phyloP scores from a whole-genome alignment of 768 basidiomycete species.

The Boletus patriciae region DNA sequence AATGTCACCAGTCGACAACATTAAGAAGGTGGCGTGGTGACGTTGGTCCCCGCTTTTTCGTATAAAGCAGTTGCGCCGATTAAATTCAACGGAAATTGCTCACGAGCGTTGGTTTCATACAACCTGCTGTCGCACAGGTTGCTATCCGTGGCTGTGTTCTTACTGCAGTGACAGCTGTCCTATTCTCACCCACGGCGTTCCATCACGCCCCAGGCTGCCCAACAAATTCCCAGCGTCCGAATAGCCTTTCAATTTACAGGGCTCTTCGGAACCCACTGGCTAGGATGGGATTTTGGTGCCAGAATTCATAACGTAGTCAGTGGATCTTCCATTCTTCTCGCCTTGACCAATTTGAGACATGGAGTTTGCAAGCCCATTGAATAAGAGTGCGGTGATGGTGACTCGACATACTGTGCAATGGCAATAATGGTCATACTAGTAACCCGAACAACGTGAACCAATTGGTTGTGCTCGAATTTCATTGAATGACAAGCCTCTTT shows the following conservation, averaged over 20 bases:
- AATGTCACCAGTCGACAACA: constrained; percentile 2
- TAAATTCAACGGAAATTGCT: constrained; percentile 28
- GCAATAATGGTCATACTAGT: neutral
- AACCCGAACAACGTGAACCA: constrained; percentile 6
- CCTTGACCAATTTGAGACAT: neutral
- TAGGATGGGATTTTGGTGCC: neutral
- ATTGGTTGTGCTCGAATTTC: neutral
- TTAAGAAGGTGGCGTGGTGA: constrained; percentile 11
- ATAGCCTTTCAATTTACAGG: too few species aligned
- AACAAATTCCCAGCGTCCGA: neutral
- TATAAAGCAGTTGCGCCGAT: constrained; percentile 22
- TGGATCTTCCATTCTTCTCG: neutral
- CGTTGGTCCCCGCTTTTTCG: constrained; percentile 7
- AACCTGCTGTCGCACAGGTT: constrained; percentile 5
- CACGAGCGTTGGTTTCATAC: constrained; percentile 13
- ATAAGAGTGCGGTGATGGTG: neutral
- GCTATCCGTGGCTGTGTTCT: constrained; percentile 6
- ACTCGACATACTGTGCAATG: constrained; percentile 17
- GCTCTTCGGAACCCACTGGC: too few species aligned
- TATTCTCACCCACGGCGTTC: neutral
- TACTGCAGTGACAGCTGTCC: constrained; percentile 1
- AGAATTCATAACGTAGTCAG: neutral
- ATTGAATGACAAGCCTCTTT: neutral
- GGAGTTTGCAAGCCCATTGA: neutral
- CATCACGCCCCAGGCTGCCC: neutral